phyloP scores from a whole-genome alignment of 2,329 filamentous ascomycete species.

The Verticillium dahliae region DNA sequence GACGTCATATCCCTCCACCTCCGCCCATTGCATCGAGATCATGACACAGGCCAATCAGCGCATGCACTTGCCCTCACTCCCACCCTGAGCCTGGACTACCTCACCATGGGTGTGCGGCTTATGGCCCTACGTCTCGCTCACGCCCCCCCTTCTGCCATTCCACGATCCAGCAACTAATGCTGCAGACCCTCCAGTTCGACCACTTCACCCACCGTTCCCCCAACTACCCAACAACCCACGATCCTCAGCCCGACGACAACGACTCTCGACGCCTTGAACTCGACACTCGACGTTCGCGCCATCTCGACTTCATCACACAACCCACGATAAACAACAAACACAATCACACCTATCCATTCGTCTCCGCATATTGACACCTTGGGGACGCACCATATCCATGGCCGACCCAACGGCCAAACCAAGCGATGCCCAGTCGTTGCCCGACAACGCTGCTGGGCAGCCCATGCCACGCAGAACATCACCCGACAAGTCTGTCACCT shows the following conservation, averaged over 20 bases:
- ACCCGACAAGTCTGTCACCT: constrained; percentile 39
- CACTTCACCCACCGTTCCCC: not conserved
- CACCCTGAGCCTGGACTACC: not conserved
- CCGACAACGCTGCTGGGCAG: constrained; percentile 23
- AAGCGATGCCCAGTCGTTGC: not conserved
- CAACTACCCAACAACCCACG: not conserved
- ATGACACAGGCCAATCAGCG: not conserved
- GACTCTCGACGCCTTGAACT: not conserved
- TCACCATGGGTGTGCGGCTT: not conserved
- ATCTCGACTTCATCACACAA: too few species aligned
- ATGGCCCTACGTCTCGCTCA: not conserved
- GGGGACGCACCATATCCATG: not conserved
- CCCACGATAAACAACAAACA: too few species aligned
- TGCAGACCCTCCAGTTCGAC: not conserved
- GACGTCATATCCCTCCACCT: not conserved
- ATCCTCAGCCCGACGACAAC: not conserved
- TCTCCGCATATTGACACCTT: too few species aligned
- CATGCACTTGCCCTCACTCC: not conserved
- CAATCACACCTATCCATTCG: too few species aligned
- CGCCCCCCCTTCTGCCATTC: not conserved
- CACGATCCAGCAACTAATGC: not conserved
- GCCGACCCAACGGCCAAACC: not conserved
- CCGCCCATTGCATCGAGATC: not conserved
- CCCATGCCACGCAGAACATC: constrained; percentile 36
- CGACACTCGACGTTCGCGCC: not conserved